A percentile compares a stretch with the other conserved stretches of the same genome.
Evolutionary conservation across 495 filamentous ascomycete species (phyloP).

Genomic region (Xylaria sp.): DNA sequence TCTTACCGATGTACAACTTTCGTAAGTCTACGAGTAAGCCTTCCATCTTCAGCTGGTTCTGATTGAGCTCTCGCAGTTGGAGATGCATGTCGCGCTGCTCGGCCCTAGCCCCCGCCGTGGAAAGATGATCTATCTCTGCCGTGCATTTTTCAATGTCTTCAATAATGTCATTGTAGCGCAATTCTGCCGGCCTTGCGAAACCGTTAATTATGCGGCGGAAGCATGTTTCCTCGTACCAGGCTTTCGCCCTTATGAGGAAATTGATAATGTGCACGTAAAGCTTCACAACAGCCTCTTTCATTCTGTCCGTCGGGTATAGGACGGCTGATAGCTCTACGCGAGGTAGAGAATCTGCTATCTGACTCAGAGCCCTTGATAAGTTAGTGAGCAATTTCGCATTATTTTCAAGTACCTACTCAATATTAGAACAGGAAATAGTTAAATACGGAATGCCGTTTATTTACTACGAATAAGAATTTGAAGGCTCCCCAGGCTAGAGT

Average conservation of each 20-base stretch:
- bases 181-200: not conserved
- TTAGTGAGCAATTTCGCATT: slow-evolving; percentile 39
- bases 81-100: not conserved
- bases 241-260: slow-evolving; percentile 37
- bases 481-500: slow-evolving; percentile 43
- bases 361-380: slow-evolving; percentile 30
- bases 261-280: slow-evolving; percentile 46
- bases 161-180: slow-evolving; percentile 17
- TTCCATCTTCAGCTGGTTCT: not conserved
- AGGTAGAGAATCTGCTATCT: slow-evolving; percentile 45
- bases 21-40: not conserved
- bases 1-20: not conserved
- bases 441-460: not conserved
- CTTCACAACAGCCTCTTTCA: slow-evolving; percentile 38
- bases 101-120: not conserved
- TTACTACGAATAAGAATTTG: slow-evolving; percentile 39
- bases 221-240: slow-evolving; percentile 44
- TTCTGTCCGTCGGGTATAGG: slow-evolving; percentile 45
- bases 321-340: slow-evolving; percentile 37
- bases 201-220: not conserved
- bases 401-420: too few species aligned
- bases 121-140: not conserved
- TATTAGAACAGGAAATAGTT: not conserved
- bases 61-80: slow-evolving; percentile 1
- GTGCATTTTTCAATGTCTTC: slow-evolving; percentile 11